Percentiles rank a stretch among this genome's conserved stretches.
phyloP scores from a whole-genome alignment of 495 filamentous ascomycete species.

The Wilcoxina mikolae region DNA sequence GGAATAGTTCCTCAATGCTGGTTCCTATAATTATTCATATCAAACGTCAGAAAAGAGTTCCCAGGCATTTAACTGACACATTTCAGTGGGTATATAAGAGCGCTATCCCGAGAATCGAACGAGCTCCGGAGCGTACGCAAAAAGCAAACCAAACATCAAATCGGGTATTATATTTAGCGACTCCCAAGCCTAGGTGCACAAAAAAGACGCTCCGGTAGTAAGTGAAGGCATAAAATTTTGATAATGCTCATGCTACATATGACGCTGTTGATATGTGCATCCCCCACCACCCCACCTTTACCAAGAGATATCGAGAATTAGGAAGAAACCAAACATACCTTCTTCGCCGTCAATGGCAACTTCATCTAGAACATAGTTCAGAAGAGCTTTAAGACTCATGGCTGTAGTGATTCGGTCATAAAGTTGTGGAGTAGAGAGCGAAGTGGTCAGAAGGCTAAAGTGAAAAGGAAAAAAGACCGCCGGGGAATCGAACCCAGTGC shows the following conservation, averaged over 20 bases:
- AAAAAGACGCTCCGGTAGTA: neutral
- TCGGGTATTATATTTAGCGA: neutral
- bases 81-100: no score
- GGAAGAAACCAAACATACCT: slow-evolving; percentile 18
- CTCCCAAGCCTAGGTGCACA: neutral
- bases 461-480: neutral
- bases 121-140: slow-evolving; percentile 13
- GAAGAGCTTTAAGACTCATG: slow-evolving; percentile 27
- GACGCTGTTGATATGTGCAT: slow-evolving; percentile 11
- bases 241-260: neutral
- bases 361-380: slow-evolving; percentile 25
- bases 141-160: neutral
- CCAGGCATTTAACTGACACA: no score
- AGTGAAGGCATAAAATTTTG: neutral
- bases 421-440: neutral
- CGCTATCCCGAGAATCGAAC: slow-evolving; percentile 23
- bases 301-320: neutral
- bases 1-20: slow-evolving; percentile 22
- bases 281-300: slow-evolving; percentile 4
- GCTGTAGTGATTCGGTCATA: neutral
- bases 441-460: neutral
- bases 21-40: slow-evolving; percentile 22
- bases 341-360: slow-evolving; percentile 27
- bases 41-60: no score
- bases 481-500: neutral